Conservation (phyloP, 305 asterid genomes). For the Fraxinus baroniana region DNA sequence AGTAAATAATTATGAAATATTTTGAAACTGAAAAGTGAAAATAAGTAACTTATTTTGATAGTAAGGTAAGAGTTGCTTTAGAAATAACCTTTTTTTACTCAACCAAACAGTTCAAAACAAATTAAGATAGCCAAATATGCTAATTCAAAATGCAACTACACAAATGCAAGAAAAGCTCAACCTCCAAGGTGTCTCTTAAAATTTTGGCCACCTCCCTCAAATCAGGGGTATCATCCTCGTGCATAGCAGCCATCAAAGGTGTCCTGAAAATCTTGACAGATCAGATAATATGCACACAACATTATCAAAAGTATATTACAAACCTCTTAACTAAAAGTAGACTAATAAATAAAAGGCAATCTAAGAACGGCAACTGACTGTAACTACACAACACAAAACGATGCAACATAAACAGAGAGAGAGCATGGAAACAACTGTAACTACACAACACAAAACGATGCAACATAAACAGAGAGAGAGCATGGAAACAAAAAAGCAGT, state of each 20-base stretch:
- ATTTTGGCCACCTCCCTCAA: constrained; percentile 67
- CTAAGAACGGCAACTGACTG: background rate
- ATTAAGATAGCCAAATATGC: background rate
- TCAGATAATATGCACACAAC: background rate
- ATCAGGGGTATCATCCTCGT: constrained; percentile 74
- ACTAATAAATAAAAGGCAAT: background rate
- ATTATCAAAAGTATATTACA: background rate
- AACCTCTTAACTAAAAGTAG: background rate
- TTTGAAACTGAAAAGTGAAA: background rate
- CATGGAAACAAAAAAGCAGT: background rate
- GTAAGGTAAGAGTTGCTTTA: background rate
- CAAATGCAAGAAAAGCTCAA: constrained; percentile 19
- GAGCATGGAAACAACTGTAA: background rate
- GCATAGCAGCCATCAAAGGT: constrained; percentile 79
- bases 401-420: background rate
- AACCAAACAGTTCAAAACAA: background rate
- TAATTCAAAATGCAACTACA: background rate
- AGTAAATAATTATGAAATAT: background rate
- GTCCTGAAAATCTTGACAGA: constrained; percentile 46
- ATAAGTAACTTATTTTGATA: background rate
- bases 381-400: background rate
- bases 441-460: background rate
- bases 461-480: background rate
- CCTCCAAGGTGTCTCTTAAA: constrained; percentile 64
- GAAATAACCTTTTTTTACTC: background rate